Percentiles rank a stretch among this genome's conserved stretches.
Evolutionary conservation across 2,329 filamentous ascomycete genomes (phyloP).

Genomic region (Colletotrichum sp.): DNA sequence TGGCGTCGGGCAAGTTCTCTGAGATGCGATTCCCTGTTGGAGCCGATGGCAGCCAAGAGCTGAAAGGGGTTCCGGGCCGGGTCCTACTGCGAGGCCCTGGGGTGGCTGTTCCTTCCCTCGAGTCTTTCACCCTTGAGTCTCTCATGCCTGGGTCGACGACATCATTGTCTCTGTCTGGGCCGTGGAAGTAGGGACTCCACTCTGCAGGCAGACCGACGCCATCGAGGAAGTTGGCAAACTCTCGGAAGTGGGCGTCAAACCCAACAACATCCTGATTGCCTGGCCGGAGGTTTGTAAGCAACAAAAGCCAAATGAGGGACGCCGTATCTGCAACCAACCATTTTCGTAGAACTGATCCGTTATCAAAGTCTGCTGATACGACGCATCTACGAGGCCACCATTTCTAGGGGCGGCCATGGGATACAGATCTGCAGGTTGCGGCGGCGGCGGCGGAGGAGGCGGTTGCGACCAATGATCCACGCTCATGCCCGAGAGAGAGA

Average conservation of each 20-base stretch:
- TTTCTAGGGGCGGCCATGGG: slow-evolving; percentile 6
- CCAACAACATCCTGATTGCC: slow-evolving; percentile 14
- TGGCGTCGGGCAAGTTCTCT: slow-evolving; percentile 22
- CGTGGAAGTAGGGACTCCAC: slow-evolving; percentile 41
- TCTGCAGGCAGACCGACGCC: slow-evolving; percentile 40
- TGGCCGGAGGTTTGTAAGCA: neutral
- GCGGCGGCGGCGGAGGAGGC: neutral
- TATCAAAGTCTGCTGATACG: slow-evolving; percentile 31
- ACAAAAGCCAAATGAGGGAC: neutral
- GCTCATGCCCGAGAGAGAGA: slow-evolving; percentile 36
- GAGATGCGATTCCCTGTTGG: slow-evolving; percentile 32
- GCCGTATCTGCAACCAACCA: slow-evolving; percentile 7
- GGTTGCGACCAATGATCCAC: slow-evolving; percentile 28
- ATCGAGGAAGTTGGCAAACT: slow-evolving; percentile 42
- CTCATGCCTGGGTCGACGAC: slow-evolving; percentile 24
- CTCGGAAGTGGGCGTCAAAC: slow-evolving; percentile 37
- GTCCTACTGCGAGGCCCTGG: slow-evolving; percentile 11
- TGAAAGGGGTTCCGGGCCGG: slow-evolving; percentile 38
- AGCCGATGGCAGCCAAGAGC: slow-evolving; percentile 40
- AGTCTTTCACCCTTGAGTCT: neutral
- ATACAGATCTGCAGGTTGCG: neutral
- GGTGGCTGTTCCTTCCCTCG: slow-evolving; percentile 10
- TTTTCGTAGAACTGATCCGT: slow-evolving; percentile 26
- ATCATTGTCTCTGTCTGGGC: slow-evolving; percentile 26
- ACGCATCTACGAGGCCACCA: slow-evolving; percentile 8